Evolutionary conservation across 2,329 filamentous ascomycete genomes (phyloP), one percentile per base, ranked within the genome.

Genomic region (Plenodomus tracheiphilus): DNA sequence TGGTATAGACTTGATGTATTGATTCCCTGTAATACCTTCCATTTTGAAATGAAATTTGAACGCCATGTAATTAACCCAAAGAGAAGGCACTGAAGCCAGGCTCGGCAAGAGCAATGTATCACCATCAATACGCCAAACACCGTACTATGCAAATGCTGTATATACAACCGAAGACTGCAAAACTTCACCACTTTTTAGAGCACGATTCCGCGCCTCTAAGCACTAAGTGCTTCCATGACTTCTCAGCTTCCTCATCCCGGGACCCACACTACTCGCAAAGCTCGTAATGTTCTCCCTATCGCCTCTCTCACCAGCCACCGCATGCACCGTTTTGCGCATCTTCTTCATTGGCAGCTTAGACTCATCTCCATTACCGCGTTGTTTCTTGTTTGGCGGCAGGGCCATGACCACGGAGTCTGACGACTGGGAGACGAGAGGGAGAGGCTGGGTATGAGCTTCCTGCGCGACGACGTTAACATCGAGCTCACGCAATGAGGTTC

Each of bases 311-410:
- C 64, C 68, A 6, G 68, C 71, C 2, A 73, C 70, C 0, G 52
- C 59, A 5, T 45, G 43, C 9, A 77, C 74, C 17, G 75, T 79
- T 65, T 73, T 76, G 42, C 75, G 58, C 64, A 71, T 69, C 51
- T 70, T 68, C 59, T 73, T 77, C 66, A 69, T 74, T 8, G 76
- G 76, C 60, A 79, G 46, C 58, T 77, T 78, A 43, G 67, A 74
- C 10, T 59, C 56, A 19, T 59, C 61, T 3, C 52, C 56, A 13
- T 58, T 66, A 30, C 50, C 59, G 52, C 76, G 77, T 43, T 74
- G 72, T 51, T 77, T 74, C 59, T 79, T 80, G 44, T 75, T 65
- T 10, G 71, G 68, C n/a, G 75, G 73, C 10, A 53, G 53, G 15
- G 66, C 58, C 41, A 55, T 58, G 17, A 54, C 54, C 22, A 60